Evolutionary conservation across 78 protist species (phyloP).

Genomic region (Dictyostelium firmibasis): DNA sequence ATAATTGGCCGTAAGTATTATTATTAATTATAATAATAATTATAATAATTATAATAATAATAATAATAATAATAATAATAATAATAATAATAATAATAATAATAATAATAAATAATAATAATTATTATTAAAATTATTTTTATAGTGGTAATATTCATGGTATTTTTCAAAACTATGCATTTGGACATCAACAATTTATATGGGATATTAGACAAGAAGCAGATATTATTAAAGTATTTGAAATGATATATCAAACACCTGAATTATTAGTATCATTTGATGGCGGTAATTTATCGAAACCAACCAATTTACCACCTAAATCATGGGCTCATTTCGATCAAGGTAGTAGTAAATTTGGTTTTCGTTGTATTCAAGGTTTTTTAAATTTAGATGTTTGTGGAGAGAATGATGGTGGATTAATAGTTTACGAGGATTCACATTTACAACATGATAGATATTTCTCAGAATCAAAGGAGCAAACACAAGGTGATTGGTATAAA

Average conservation of each 20-base stretch:
- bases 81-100: too few species aligned
- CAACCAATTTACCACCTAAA: neutral
- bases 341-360: neutral
- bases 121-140: neutral
- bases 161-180: slow-evolving; percentile 20
- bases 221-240: slow-evolving; percentile 27
- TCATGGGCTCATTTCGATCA: slow-evolving; percentile 67
- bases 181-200: slow-evolving; percentile 42
- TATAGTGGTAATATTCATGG: slow-evolving; percentile 8
- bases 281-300: slow-evolving; percentile 59
- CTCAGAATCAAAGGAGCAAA: neutral
- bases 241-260: slow-evolving; percentile 10
- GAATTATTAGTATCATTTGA: slow-evolving; percentile 44
- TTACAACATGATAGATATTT: slow-evolving; percentile 31
- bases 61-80: too few species aligned
- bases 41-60: too few species aligned
- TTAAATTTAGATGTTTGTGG: slow-evolving; percentile 35
- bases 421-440: slow-evolving; percentile 47
- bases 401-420: slow-evolving; percentile 46
- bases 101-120: too few species aligned
- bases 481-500: slow-evolving; percentile 51
- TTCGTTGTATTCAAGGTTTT: slow-evolving; percentile 33
- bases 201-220: slow-evolving; percentile 58
- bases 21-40: too few species aligned
- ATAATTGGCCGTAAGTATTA: neutral